phyloP scores from a whole-genome alignment of 2,329 filamentous ascomycete species.

The Trichoderma sp. region DNA sequence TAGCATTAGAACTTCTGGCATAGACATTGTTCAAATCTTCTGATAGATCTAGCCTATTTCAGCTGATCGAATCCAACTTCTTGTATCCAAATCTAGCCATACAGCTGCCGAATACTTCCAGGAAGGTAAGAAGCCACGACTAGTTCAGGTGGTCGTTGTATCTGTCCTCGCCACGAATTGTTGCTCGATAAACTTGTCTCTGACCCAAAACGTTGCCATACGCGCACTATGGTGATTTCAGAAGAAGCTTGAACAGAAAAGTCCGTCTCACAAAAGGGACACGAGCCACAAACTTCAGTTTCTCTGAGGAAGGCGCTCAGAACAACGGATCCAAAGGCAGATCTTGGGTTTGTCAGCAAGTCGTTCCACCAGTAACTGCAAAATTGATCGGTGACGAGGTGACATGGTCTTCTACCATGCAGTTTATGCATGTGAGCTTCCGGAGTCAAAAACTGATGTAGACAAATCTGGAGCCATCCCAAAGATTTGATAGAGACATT shows the following conservation, averaged over 20 bases:
- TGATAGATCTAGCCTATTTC: not conserved
- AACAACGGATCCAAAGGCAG: not conserved
- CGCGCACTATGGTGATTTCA: not conserved
- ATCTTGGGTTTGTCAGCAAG: not conserved
- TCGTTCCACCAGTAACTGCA: not conserved
- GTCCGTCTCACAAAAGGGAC: not conserved
- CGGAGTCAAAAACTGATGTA: not conserved
- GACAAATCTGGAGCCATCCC: not conserved
- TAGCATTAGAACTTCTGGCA: not conserved
- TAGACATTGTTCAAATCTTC: not conserved
- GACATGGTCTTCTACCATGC: not conserved
- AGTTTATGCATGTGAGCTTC: not conserved
- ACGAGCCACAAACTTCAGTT: not conserved
- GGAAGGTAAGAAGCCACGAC: not conserved
- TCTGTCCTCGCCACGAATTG: not conserved
- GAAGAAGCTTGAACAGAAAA: not conserved
- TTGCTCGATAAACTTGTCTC: not conserved
- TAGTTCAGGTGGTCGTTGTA: not conserved
- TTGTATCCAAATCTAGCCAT: not conserved
- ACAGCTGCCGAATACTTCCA: not conserved
- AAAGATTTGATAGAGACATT: not conserved
- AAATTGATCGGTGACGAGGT: not conserved
- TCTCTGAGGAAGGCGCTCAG: not conserved
- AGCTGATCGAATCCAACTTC: not conserved
- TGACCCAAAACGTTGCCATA: not conserved